phyloP scores from a whole-genome alignment of 1,284 basidiomycete species.

The Leccinum pallidistipes region DNA sequence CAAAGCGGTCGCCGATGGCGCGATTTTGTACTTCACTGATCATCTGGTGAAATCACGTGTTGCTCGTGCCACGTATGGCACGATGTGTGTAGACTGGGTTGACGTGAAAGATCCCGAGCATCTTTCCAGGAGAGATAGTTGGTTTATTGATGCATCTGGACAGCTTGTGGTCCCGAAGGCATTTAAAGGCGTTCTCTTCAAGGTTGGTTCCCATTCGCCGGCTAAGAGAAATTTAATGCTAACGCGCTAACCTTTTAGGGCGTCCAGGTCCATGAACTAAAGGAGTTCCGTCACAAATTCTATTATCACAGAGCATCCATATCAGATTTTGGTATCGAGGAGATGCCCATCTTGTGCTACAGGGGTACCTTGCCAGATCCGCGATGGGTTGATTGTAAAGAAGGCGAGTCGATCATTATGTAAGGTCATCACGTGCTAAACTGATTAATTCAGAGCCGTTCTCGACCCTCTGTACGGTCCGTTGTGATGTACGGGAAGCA shows the following conservation, averaged over 20 bases:
- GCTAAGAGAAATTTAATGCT: background rate
- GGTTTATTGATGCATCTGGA: slow-evolving; percentile 6
- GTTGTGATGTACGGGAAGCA: slow-evolving; percentile 6
- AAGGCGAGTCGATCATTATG: background rate
- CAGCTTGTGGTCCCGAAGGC: background rate
- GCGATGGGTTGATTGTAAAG: slow-evolving; percentile 13
- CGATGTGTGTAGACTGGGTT: background rate
- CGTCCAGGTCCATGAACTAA: slow-evolving; percentile 6
- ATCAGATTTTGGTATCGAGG: slow-evolving; percentile 1
- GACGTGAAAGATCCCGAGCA: slow-evolving; percentile 10
- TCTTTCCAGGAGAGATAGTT: slow-evolving; percentile 6
- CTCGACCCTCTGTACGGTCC: slow-evolving; percentile 15
- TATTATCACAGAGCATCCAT: too few species aligned
- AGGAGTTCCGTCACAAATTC: slow-evolving; percentile 12
- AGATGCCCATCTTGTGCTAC: slow-evolving; percentile 11
- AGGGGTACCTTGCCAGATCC: slow-evolving; percentile 12
- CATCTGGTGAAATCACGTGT: slow-evolving; percentile 16
- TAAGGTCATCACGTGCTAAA: background rate
- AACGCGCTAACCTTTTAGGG: slow-evolving; percentile 4
- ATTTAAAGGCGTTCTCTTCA: slow-evolving; percentile 12
- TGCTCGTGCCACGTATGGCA: slow-evolving; percentile 21
- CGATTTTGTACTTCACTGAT: slow-evolving; percentile 16
- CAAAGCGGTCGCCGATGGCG: slow-evolving; percentile 22
- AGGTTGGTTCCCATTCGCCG: background rate
- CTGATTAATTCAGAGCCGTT: slow-evolving; percentile 9